A percentile compares a stretch with the other conserved stretches of the same genome.
phyloP scores from a whole-genome alignment of 257 asterid genomes.

The Solanum neorickii region DNA sequence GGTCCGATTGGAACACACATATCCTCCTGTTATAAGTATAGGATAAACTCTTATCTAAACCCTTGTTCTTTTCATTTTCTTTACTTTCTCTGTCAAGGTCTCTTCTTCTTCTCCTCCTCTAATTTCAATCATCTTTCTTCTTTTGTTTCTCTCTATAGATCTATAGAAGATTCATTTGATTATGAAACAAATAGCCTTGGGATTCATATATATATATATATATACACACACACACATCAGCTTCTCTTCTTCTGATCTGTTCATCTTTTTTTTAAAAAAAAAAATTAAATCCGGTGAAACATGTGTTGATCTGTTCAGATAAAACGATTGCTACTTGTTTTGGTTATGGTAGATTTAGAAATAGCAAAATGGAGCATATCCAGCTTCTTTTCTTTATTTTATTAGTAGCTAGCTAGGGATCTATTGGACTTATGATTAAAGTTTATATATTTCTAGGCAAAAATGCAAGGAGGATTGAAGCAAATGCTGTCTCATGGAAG shows the following conservation, averaged over 20 bases:
- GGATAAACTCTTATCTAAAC: not conserved
- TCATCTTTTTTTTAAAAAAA: too few relatives aligned
- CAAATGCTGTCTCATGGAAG: conserved; percentile 54
- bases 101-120: not conserved
- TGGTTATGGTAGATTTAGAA: not conserved
- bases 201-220: too few relatives aligned
- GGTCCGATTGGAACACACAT: not conserved
- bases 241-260: too few relatives aligned
- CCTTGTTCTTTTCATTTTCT: not conserved
- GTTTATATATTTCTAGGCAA: conserved; percentile 13
- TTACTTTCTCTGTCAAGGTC: not conserved
- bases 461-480: conserved; percentile 86
- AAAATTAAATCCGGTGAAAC: not conserved
- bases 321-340: not conserved
- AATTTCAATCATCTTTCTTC: not conserved
- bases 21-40: not conserved
- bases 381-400: not conserved
- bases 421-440: not conserved
- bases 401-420: not conserved
- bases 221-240: too few relatives aligned
- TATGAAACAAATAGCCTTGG: too few relatives aligned
- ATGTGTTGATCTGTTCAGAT: not conserved
- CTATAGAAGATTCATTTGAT: too few relatives aligned
- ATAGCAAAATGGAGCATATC: not conserved
- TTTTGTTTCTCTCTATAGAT: not conserved